Evolutionary conservation across 2,329 filamentous ascomycete species (phyloP).

Genomic region (Lasiodiplodia theobromae): DNA sequence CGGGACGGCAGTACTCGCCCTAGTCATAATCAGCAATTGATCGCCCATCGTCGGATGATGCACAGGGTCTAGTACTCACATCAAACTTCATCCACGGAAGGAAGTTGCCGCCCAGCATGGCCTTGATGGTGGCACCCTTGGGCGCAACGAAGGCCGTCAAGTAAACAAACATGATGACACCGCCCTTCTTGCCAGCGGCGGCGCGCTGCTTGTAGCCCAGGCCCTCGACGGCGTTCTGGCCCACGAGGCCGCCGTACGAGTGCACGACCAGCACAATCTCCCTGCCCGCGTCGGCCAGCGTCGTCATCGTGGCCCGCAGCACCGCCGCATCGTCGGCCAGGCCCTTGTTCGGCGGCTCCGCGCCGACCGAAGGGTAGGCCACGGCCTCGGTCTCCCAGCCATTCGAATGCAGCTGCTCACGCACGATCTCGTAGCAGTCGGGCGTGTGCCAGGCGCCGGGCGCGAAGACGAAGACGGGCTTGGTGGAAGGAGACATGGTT

Average conservation of each 20-base stretch:
- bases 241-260: slow-evolving; percentile 45
- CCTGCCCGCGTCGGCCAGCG: slow-evolving; percentile 46
- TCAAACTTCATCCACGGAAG: slow-evolving; percentile 41
- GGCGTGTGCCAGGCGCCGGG: slow-evolving; percentile 50
- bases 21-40: not conserved
- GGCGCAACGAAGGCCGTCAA: slow-evolving; percentile 48
- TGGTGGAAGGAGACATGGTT: slow-evolving; percentile 10
- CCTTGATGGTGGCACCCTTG: slow-evolving; percentile 43
- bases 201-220: slow-evolving; percentile 45
- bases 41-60: not conserved
- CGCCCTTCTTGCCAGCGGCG: slow-evolving; percentile 47
- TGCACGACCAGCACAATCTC: slow-evolving; percentile 44
- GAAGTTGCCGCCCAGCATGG: slow-evolving; percentile 37
- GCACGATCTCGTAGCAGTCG: slow-evolving; percentile 38
- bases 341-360: slow-evolving; percentile 38
- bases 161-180: slow-evolving; percentile 46
- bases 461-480: slow-evolving; percentile 47
- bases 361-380: slow-evolving; percentile 41
- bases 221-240: slow-evolving; percentile 37
- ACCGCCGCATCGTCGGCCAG: slow-evolving; percentile 45
- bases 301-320: slow-evolving; percentile 42
- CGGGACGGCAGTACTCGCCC: slow-evolving; percentile 25
- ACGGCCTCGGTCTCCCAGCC: slow-evolving; percentile 42
- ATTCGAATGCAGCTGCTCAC: slow-evolving; percentile 37
- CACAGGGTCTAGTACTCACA: slow-evolving; percentile 31